Percentiles rank a stretch among this genome's conserved stretches.
Conservation (phyloP, 129 eudicot genomes). For the Flaveria brownii region DNA sequence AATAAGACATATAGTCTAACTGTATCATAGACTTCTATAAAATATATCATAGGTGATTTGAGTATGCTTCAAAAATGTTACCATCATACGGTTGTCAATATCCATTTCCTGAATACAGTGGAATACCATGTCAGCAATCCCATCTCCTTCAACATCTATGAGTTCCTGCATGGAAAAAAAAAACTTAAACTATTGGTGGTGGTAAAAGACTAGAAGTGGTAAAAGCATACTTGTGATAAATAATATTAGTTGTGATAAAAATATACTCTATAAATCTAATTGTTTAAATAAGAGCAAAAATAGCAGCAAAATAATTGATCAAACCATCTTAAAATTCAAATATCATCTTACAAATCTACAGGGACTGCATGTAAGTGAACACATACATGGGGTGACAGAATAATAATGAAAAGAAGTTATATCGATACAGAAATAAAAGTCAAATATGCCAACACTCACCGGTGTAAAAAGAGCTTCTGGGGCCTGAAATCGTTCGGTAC, state of each 20-base stretch:
- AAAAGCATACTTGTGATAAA: not conserved
- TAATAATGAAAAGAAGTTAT: not conserved
- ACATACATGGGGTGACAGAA: not conserved
- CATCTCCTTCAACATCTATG: constrained; percentile 98
- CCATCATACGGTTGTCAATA: constrained; percentile 99
- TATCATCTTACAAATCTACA: constrained; percentile 6
- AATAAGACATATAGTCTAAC: no score
- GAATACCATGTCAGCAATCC: constrained; percentile 99
- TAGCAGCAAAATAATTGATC: constrained; percentile 7
- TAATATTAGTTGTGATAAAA: not conserved
- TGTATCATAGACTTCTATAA: no score
- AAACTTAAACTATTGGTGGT: constrained; percentile 4
- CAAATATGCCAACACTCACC: constrained; percentile 43
- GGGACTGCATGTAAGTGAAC: constrained; percentile 15
- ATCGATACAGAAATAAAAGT: constrained; percentile 9
- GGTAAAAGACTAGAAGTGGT: not conserved
- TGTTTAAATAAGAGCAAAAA: constrained; percentile 1
- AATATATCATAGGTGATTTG: constrained; percentile 6
- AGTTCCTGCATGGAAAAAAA: constrained; percentile 63
- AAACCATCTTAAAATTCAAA: constrained; percentile 17
- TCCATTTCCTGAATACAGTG: constrained; percentile 99
- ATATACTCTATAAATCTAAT: not conserved
- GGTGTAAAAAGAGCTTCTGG: constrained; percentile 99
- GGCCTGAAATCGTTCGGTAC: constrained; percentile 96
- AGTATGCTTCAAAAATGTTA: constrained; percentile 25